Conservation (phyloP, 805 yeast species). For the Saccharomycopsis synnaedendra region DNA sequence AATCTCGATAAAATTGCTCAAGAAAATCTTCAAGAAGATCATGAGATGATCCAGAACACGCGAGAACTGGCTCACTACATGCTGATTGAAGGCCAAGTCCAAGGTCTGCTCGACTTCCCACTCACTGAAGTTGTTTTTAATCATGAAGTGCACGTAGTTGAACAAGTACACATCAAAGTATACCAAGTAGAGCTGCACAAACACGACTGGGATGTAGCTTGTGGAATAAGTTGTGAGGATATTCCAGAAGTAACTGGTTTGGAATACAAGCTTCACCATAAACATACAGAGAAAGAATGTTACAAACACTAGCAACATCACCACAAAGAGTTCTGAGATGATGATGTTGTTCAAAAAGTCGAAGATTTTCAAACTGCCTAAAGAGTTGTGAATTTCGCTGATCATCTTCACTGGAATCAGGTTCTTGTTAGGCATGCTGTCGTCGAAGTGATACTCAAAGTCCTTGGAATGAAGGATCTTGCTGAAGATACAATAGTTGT, state of each 20-base stretch:
- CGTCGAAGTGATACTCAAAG: slow-evolving; percentile 6
- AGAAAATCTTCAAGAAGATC: slow-evolving; percentile 1
- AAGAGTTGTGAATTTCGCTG: slow-evolving; percentile 1
- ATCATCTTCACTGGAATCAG: background rate
- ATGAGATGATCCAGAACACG: background rate
- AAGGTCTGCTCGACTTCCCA: background rate
- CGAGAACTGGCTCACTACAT: background rate
- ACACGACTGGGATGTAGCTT: slow-evolving; percentile 6
- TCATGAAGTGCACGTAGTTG: slow-evolving; percentile 5
- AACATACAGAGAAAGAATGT: background rate
- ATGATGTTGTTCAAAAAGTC: slow-evolving; percentile 6
- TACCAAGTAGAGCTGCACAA: slow-evolving; percentile 5
- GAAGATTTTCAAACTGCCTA: slow-evolving; percentile 2
- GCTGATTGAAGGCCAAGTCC: background rate
- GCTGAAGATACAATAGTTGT: slow-evolving; percentile 7
- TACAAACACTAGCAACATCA: background rate
- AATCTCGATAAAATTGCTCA: slow-evolving; percentile 4
- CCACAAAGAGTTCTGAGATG: slow-evolving; percentile 1
- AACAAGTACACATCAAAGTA: slow-evolving; percentile 5
- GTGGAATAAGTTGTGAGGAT: slow-evolving; percentile 1
- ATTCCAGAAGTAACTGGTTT: slow-evolving; percentile 1
- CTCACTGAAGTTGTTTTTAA: background rate
- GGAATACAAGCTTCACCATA: slow-evolving; percentile 2
- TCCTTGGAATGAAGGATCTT: slow-evolving; percentile 1
- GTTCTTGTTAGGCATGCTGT: background rate